Evolutionary conservation across 352 stramenopile species (phyloP).

Genomic region (Phytophthora constricta): DNA sequence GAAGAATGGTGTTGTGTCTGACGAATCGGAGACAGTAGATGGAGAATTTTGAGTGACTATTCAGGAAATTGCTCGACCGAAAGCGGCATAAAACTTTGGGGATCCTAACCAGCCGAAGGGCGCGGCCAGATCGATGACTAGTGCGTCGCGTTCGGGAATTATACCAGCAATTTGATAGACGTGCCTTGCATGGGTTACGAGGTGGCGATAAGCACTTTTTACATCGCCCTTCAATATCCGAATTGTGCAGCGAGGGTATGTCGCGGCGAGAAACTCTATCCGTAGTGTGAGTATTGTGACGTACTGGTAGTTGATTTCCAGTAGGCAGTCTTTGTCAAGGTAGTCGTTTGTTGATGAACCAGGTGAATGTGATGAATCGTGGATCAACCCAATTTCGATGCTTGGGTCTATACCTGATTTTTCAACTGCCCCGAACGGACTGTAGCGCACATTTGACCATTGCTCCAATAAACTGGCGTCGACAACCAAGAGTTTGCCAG

Average conservation of each 20-base stretch:
- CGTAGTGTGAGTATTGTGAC: constrained; percentile 5
- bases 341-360: constrained; percentile 10
- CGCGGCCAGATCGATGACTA: constrained; percentile 13
- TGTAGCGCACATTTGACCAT: neutral
- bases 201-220: constrained; percentile 19
- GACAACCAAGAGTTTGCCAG: constrained; percentile 2
- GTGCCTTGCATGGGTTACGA: constrained; percentile 9
- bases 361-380: constrained; percentile 10
- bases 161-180: constrained; percentile 7
- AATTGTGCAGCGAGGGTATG: neutral
- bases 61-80: constrained; percentile 7
- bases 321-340: constrained; percentile 5
- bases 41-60: constrained; percentile 4
- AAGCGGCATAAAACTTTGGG: constrained; percentile 3
- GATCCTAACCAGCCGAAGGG: constrained; percentile 19
- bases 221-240: constrained; percentile 18
- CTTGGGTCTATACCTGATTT: neutral
- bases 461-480: constrained; percentile 4
- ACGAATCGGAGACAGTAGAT: constrained; percentile 7
- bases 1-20: constrained; percentile 5
- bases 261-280: constrained; percentile 3
- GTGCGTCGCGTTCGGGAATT: neutral
- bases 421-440: constrained; percentile 9
- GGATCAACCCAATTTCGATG: constrained; percentile 2
- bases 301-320: constrained; percentile 9